Base-by-base conservation (phyloP, 2,329 filamentous ascomycete genomes). In the Aspergillus versicolor region DNA sequence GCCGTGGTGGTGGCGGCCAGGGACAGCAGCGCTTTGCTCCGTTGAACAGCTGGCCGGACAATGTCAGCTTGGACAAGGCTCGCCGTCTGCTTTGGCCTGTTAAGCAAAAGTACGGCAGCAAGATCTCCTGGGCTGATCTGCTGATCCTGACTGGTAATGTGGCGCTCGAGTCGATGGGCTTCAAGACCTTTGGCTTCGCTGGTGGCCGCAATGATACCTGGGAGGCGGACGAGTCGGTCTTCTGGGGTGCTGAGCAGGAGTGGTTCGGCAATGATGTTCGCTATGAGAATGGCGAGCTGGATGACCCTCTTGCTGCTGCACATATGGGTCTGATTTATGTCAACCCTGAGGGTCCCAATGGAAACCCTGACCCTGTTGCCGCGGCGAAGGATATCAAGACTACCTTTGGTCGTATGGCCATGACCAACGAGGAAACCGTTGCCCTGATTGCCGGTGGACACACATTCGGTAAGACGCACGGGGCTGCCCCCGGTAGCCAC, bases 61-160 rank as follows among this genome's bases (percentile, higher is more conserved):
- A 92, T 64, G 87, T 85, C 68, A 86, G 81, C 66, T 82, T 92
- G 53, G 89, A 92, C 82, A 92, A 92, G 83, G 89, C 88, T 32
- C 88, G 89, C 56, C 88, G 89, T 62, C 83, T 92, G 55, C 79
- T 92, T 42, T 91, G 88, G 87, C 89, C 89, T 56, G 86, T 92
- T 78, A 92, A 92, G 84, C 88, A 90, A 66, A 92, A 92, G 82
- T 92, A 92, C 64, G 89, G 89, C 72, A 85, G 85, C 81, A 90
- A 89, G 80, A 88, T 92, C 74, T 91, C 89, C 0, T 92, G 89
- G 89, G 86, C 88, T 22, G 89, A 92, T 70, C 76, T 92, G 58
- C 73, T 88, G 48, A 80, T 91, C 56, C 82, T 92, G 53, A 83
- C 87, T 27, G 89, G 89, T 63, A 91, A 91, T 71, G 88, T 91